These are phyloP conservation scores for Coleophoma cylindrospora DNA, from an alignment of 2,329 filamentous ascomycete genomes.

Conservation along the genomic window DNA sequence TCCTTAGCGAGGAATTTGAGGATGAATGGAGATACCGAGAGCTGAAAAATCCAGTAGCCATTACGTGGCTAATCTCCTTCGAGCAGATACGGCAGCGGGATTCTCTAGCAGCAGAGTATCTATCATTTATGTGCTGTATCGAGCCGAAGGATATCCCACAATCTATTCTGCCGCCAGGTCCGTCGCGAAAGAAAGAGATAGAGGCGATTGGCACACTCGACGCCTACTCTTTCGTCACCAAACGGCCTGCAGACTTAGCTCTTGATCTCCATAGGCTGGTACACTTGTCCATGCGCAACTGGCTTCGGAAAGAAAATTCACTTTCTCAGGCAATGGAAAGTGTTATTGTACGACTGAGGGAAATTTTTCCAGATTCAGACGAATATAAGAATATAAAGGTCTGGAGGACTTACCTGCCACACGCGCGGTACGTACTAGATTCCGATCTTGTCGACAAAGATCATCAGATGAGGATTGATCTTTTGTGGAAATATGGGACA, in stretches of 20 bases:
- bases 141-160: slow-evolving; percentile 1
- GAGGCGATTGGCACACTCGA: slow-evolving; percentile 2
- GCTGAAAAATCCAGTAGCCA: slow-evolving; percentile 3
- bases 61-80: slow-evolving; percentile 7
- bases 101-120: slow-evolving; percentile 2
- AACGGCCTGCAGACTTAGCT: not conserved
- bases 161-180: not conserved
- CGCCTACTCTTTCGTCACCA: slow-evolving; percentile 4
- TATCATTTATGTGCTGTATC: slow-evolving; percentile 4
- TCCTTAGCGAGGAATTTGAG: slow-evolving; percentile 6
- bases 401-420: too few species aligned
- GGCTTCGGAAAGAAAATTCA: not conserved
- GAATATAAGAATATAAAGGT: too few species aligned
- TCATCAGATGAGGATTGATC: too few species aligned
- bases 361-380: too few species aligned
- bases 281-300: slow-evolving; percentile 1
- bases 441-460: too few species aligned
- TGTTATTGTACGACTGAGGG: too few species aligned
- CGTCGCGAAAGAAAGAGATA: not conserved
- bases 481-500: too few species aligned
- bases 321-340: too few species aligned
- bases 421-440: too few species aligned
- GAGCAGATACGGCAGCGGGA: slow-evolving; percentile 6
- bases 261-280: slow-evolving; percentile 3
- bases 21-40: slow-evolving; percentile 1